Conservation (phyloP, 2,329 filamentous ascomycete species). For the Parastagonospora avenae region DNA sequence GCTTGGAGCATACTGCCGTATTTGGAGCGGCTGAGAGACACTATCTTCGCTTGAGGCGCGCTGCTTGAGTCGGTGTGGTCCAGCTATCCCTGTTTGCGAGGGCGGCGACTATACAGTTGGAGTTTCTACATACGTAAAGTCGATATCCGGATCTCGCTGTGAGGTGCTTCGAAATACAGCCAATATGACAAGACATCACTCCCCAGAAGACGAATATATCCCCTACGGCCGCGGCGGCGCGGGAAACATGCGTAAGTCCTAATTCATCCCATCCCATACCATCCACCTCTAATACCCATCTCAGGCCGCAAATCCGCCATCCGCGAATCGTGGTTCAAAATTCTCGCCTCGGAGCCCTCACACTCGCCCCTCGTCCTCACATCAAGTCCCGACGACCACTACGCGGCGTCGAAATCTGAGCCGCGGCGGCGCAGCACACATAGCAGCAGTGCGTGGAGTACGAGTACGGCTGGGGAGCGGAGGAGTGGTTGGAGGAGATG, state of each 20-base stretch:
- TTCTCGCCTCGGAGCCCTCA: not conserved
- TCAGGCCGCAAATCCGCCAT: conserved; percentile 17
- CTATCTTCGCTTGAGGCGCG: conserved; percentile 2
- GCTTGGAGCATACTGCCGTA: conserved; percentile 1
- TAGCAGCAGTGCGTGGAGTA: conserved; percentile 8
- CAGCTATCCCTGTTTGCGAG: conserved; percentile 1
- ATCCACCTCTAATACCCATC: not conserved
- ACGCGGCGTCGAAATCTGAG: conserved; percentile 8
- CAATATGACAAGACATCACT: not conserved
- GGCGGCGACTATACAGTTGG: not conserved
- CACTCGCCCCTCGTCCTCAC: not conserved
- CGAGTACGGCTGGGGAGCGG: not conserved
- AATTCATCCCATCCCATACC: not conserved
- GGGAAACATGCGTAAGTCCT: conserved; percentile 15
- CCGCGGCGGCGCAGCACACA: not conserved
- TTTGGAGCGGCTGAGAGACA: conserved; percentile 6
- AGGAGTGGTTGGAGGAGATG: not conserved
- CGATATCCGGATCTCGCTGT: not conserved
- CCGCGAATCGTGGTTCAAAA: conserved; percentile 9
- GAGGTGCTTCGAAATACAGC: not conserved
- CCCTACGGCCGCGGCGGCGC: conserved; percentile 18
- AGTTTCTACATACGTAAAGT: not conserved
- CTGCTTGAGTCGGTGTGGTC: not conserved
- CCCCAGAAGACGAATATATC: conserved; percentile 6
- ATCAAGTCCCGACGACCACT: conserved; percentile 10